These are phyloP conservation scores for Fraxinus nigra DNA, from an alignment of 305 asterid species.

Conservation along the genomic window DNA sequence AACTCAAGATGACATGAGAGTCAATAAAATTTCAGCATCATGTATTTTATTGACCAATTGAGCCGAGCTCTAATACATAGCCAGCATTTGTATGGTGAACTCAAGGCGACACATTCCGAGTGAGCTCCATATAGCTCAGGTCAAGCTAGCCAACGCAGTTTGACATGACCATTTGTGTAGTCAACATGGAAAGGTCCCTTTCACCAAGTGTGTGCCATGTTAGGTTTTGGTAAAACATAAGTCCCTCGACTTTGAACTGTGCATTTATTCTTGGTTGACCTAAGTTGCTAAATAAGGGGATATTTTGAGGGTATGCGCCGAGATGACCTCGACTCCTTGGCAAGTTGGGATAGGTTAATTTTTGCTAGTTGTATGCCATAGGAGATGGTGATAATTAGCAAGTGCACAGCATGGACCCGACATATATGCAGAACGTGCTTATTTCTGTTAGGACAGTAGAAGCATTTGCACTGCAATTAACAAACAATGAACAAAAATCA, in stretches of 20 bases:
- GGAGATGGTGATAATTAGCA: background rate
- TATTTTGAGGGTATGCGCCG: background rate
- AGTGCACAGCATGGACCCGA: background rate
- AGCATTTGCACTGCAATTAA: background rate
- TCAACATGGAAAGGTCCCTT: background rate
- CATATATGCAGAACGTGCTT: slow-evolving; percentile 11
- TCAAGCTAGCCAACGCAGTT: background rate
- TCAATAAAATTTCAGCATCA: background rate
- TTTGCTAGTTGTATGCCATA: background rate
- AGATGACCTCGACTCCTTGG: background rate
- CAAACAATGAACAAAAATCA: background rate
- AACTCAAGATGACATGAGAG: background rate
- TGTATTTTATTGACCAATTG: background rate
- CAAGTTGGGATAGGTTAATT: background rate
- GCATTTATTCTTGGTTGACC: background rate
- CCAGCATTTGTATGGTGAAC: background rate
- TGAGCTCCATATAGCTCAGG: background rate
- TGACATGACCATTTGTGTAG: background rate
- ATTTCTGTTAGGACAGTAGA: background rate
- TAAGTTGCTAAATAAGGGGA: background rate
- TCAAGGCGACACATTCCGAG: background rate
- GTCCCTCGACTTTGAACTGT: background rate
- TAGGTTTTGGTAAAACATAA: background rate
- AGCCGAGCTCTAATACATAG: background rate
- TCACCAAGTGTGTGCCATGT: background rate